A percentile compares a stretch with the other conserved stretches of the same genome.
These are phyloP conservation scores for Chlamydomonas sphaeroides DNA, from an alignment of 139 green algal genomes.

Conservation along the genomic window DNA sequence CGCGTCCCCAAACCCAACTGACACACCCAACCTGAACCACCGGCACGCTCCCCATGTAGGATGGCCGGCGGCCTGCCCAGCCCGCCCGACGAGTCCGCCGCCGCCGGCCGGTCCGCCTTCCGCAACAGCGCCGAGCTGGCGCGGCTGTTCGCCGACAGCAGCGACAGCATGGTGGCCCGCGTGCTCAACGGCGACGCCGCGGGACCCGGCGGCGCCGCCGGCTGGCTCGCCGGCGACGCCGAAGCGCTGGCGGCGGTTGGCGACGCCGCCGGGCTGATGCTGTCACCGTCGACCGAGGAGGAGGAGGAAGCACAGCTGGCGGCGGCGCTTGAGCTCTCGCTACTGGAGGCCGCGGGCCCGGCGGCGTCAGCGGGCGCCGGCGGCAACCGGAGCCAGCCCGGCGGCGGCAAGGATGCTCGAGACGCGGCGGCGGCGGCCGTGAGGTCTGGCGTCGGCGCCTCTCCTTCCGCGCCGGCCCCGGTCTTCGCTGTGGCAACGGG, in stretches of 20 bases:
- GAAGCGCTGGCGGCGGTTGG: background rate
- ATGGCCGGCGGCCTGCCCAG: slow-evolving; percentile 29
- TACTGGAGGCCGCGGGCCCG: slow-evolving; percentile 23
- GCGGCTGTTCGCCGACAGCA: background rate
- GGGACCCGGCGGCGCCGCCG: background rate
- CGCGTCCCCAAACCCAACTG: too few relatives aligned
- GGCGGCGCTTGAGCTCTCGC: slow-evolving; percentile 38
- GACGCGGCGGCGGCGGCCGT: too few relatives aligned
- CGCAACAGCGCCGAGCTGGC: slow-evolving; percentile 16
- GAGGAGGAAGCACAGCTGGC: slow-evolving; percentile 41
- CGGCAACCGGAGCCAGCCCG: background rate
- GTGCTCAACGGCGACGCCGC: background rate
- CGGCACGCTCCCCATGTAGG: background rate
- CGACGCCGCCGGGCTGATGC: background rate
- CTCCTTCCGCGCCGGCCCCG: too few relatives aligned
- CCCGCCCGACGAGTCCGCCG: background rate
- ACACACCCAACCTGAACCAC: too few relatives aligned
- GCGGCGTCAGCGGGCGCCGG: background rate
- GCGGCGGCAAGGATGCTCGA: too few relatives aligned
- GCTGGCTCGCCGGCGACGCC: background rate
- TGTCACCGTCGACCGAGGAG: slow-evolving; percentile 5
- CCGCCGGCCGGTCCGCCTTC: background rate
- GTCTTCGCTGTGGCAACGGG: too few relatives aligned
- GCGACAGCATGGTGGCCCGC: background rate
- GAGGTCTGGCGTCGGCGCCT: too few relatives aligned